A percentile compares a stretch with the other conserved stretches of the same genome.
Evolutionary conservation across 1,139 yeast genomes (phyloP).

Genomic region (Taiozyma sp.): DNA sequence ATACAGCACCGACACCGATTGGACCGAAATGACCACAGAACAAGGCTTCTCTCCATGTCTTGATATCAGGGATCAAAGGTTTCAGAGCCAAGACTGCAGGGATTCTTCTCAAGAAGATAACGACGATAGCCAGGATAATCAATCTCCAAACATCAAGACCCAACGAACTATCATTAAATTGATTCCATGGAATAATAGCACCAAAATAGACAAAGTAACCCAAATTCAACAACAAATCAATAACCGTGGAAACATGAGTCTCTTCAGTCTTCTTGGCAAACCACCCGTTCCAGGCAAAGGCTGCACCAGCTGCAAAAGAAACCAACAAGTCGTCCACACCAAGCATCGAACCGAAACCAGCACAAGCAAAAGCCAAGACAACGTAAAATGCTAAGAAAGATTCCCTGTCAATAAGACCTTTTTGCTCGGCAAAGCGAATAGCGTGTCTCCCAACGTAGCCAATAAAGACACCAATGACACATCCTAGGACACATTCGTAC

Average conservation of each 20-base stretch:
- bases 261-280: constrained; percentile 85
- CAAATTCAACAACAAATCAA: constrained; percentile 76
- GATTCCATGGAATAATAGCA: constrained; percentile 89
- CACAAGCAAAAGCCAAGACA: constrained; percentile 79
- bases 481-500: constrained; percentile 87
- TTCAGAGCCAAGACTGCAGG: constrained; percentile 81
- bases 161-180: constrained; percentile 57
- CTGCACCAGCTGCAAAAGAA: constrained; percentile 93
- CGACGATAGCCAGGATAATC: constrained; percentile 72
- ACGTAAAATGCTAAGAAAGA: constrained; percentile 89
- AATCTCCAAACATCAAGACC: constrained; percentile 86
- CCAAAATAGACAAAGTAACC: constrained; percentile 93
- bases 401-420: constrained; percentile 81
- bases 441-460: constrained; percentile 75
- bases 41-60: constrained; percentile 92
- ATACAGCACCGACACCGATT: constrained; percentile 95
- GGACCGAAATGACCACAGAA: constrained; percentile 99
- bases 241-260: constrained; percentile 87
- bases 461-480: constrained; percentile 65
- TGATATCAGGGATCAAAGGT: constrained; percentile 84
- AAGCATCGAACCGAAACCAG: constrained; percentile 88
- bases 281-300: constrained; percentile 97
- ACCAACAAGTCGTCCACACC: constrained; percentile 92
- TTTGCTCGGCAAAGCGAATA: constrained; percentile 72
- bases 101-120: constrained; percentile 76